Evolutionary conservation across 192 early-diverging fungal species (phyloP).

Genomic region (Backusella westeae): DNA sequence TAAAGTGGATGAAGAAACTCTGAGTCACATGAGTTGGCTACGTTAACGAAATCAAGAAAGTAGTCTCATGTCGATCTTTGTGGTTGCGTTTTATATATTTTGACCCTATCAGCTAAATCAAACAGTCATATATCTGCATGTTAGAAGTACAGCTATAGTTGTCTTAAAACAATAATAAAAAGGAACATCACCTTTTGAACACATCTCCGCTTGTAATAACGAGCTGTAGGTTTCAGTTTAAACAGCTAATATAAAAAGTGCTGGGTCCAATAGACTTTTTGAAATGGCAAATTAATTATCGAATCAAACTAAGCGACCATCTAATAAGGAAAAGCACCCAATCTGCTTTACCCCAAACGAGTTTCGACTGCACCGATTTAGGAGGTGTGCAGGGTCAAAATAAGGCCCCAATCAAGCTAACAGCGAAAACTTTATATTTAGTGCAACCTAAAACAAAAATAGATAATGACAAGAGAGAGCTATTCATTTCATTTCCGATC

Average conservation of each 20-base stretch:
- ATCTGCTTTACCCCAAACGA: not conserved
- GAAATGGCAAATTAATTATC: not conserved
- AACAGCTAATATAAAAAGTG: not conserved
- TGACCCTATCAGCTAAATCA: not conserved
- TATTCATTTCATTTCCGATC: not conserved
- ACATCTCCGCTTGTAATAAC: not conserved
- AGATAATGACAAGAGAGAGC: not conserved
- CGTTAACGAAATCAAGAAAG: not conserved
- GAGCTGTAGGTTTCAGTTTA: not conserved
- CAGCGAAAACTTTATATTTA: not conserved
- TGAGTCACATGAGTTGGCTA: not conserved
- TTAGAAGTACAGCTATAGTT: not conserved
- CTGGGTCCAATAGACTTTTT: not conserved
- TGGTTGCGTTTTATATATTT: not conserved
- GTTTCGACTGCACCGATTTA: conserved; percentile 7
- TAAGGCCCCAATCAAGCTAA: not conserved
- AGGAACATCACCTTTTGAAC: not conserved
- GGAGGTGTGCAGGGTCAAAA: not conserved
- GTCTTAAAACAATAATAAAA: not conserved
- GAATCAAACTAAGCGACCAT: not conserved
- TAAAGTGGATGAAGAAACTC: not conserved
- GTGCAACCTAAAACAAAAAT: not conserved
- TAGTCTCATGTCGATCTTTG: not conserved
- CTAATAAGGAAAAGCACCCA: not conserved
- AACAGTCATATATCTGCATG: not conserved